A percentile compares a stretch with the other conserved stretches of the same genome.
These are phyloP conservation scores for Trypanosoma theileri DNA, from an alignment of 208 protist species.

Conservation along the genomic window DNA sequence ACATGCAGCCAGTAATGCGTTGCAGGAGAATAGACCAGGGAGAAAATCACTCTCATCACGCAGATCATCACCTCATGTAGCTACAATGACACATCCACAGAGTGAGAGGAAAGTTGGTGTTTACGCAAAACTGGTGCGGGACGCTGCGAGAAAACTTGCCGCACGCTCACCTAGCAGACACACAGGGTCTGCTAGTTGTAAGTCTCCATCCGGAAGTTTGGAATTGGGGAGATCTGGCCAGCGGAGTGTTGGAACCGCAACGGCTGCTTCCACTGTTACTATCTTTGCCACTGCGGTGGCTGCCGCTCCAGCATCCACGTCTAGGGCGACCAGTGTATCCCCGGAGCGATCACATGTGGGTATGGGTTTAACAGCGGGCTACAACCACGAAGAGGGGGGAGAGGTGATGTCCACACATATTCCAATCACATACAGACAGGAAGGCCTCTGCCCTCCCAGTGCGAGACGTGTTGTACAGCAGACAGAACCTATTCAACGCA, in stretches of 20 bases:
- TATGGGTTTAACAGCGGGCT: not conserved
- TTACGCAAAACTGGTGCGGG: slow-evolving; percentile 1
- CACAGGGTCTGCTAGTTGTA: not conserved
- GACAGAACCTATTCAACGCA: slow-evolving; percentile 7
- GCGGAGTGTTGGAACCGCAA: too few species aligned
- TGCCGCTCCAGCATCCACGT: not conserved
- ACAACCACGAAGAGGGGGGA: not conserved
- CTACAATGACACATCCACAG: not conserved
- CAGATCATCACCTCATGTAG: too few species aligned
- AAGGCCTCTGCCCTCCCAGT: not conserved
- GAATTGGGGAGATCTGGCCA: too few species aligned
- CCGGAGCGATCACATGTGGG: not conserved
- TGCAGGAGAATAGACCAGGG: not conserved
- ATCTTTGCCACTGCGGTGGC: too few species aligned
- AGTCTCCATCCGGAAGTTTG: too few species aligned
- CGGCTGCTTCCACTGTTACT: too few species aligned
- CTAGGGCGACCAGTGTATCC: not conserved
- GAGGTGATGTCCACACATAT: not conserved
- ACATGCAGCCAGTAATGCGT: not conserved
- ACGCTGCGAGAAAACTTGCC: not conserved
- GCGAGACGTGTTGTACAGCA: slow-evolving; percentile 12
- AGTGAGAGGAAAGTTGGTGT: not conserved
- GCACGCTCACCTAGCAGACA: not conserved
- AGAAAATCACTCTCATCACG: not conserved
- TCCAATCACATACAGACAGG: not conserved